Percentiles rank a stretch among this genome's conserved stretches.
phyloP scores from a whole-genome alignment of 257 asterid genomes.

The Craterostigma plantagineum region DNA sequence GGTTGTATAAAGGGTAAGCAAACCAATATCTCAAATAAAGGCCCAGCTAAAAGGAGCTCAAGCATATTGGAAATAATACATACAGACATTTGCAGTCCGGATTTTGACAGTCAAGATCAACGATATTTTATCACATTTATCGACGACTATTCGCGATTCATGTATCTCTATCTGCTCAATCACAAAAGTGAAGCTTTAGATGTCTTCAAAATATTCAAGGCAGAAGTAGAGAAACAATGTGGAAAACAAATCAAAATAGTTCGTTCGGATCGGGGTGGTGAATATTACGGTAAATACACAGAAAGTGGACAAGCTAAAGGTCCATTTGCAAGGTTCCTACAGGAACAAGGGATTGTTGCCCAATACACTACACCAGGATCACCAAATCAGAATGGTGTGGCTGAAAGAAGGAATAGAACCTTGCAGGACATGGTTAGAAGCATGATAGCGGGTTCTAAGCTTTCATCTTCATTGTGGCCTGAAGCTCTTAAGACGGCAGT shows the following conservation, averaged over 20 bases:
- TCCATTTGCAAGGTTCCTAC: no score
- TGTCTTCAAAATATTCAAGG: background rate
- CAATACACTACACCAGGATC: no score
- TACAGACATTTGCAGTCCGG: background rate
- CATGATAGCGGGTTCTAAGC: background rate
- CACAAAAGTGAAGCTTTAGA: background rate
- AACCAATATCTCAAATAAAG: no score
- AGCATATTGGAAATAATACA: background rate
- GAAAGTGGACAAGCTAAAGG: background rate
- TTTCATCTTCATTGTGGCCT: background rate
- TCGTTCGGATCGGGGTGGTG: no score
- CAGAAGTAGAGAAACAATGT: constrained; percentile 1
- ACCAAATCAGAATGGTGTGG: no score
- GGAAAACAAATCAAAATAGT: background rate
- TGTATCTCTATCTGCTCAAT: background rate
- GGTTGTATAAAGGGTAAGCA: no score
- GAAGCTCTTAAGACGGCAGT: background rate
- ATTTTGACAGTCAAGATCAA: background rate
- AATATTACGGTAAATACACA: background rate
- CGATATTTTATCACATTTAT: background rate
- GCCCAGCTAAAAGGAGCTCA: no score
- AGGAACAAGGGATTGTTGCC: no score
- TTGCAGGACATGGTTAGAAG: background rate
- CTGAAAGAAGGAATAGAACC: no score
- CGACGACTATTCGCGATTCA: background rate